Base-by-base conservation (phyloP, 208 protist genomes). In the Polymyxa betae region DNA sequence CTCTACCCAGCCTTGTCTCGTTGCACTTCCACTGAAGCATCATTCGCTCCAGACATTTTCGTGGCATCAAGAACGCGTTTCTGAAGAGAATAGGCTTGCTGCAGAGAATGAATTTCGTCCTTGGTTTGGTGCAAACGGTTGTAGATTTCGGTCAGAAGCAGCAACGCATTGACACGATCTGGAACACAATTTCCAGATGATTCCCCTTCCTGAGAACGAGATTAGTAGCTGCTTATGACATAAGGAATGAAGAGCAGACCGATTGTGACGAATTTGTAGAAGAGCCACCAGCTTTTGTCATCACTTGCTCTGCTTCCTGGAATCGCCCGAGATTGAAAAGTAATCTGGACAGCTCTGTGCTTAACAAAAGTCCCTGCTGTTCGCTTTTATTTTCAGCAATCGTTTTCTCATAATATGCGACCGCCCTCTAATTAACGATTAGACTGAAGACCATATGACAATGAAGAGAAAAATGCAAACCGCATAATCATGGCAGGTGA, bases 401-500 rank as follows among this genome's bases (percentile, higher is more conserved):
- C 49, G 49, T 60, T 24, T 60, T 60, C 5, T 24, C 24, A 24
- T 60, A 60, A 60, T 60, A 60, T 60, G 49, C 49, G 5, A 60
- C 24, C 5, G 49, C 49, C 49, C 49, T 60, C 49, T 60, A 24
- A 60, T 29, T 29, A 60, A 60, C n/a, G n/a, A n/a, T n/a, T n/a
- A n/a, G n/a, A n/a, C n/a, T n/a, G n/a, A n/a, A n/a, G n/a, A n/a
- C n/a, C n/a, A n/a, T n/a, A n/a, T n/a, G n/a, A n/a, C n/a, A n/a
- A n/a, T n/a, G n/a, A n/a, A n/a, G n/a, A n/a, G n/a, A n/a, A n/a
- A n/a, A n/a, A n/a, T n/a, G n/a, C n/a, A 24, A 60, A 60, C 49
- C 40, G 5, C 72, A 82, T 82, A 82, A 35, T 82, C 72, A 82
- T 82, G 72, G 72, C 72, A 82, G 10, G n/a, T 35, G 72, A 82